Base-by-base conservation (phyloP, 1,139 yeast species). In the Debaryomycetaceae sp. region DNA sequence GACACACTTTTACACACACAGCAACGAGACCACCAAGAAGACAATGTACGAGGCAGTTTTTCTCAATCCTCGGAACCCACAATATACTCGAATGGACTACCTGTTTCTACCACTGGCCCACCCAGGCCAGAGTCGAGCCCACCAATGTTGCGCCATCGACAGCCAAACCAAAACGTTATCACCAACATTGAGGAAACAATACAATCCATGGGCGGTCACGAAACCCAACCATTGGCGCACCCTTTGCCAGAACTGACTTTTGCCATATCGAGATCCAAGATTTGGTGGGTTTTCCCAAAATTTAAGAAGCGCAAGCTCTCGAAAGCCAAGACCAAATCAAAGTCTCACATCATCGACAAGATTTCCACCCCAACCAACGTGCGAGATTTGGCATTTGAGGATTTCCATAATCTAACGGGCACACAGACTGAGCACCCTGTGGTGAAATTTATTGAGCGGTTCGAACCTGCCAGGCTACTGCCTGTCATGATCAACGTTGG, bases 381-480 rank as follows among this genome's bases (percentile, higher is more conserved):
- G 5, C 10, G 31, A 14, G 31, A 29, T 15, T 17, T 29, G n/a
- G 31, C 31, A 6, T 29, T 22, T 23, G 31, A 29, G 15, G 27
- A 5, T n/a, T 22, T 23, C 14, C 17, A n/a, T 5, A 14, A 10
- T 14, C 9, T 19, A 9, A 13, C 10, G n/a, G 31, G 31, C 9
- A 8, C 18, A 6, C 18, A 15, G 15, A 20, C 13, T 16, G 19
- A 22, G 27, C 31, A 29, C 20, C 31, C 31, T 5, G 27, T 29
- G 8, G n/a, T 29, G 19, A n/a, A 24, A 17, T 11, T 28, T n/a
- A 6, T 22, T 9, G 9, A 12, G 22, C 22, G 12, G 7, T 5
- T 16, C 21, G 10, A 19, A 19, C 10, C 11, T 19, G 21, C 11
- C 10, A 19, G 11, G 11, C 16, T 23, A 16, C 8, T 14, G 8